Percentiles rank a stretch among this genome's conserved stretches.
These are phyloP conservation scores for Durusdinium trenchii DNA, from an alignment of 73 alveolate species.

Conservation along the genomic window DNA sequence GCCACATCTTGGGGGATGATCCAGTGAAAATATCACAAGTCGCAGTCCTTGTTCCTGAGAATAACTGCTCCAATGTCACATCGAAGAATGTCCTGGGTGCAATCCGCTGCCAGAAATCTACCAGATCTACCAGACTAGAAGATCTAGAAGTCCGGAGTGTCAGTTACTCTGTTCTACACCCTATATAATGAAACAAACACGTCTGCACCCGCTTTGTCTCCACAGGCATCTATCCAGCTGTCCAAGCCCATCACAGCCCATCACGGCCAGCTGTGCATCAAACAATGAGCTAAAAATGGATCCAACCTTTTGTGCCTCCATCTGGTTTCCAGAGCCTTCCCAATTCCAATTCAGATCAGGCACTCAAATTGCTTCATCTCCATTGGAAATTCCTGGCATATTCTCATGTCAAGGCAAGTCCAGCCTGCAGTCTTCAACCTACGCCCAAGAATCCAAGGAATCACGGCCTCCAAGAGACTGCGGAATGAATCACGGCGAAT, in stretches of 20 bases:
- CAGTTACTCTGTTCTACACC: no score
- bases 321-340: not conserved
- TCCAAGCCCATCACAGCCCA: no score
- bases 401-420: not conserved
- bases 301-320: no score
- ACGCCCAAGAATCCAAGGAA: not conserved
- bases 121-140: not conserved
- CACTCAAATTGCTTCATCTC: conserved; percentile 70
- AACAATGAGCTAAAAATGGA: no score
- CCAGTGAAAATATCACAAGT: conserved; percentile 85
- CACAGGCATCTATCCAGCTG: no score
- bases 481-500: conserved; percentile 86
- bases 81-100: conserved; percentile 61
- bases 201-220: no score
- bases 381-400: conserved; percentile 64
- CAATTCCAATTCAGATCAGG: not conserved
- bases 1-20: conserved; percentile 43
- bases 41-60: conserved; percentile 60
- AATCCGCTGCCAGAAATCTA: not conserved
- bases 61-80: conserved; percentile 52
- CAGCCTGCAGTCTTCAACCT: not conserved
- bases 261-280: no score
- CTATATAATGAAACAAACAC: no score
- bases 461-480: conserved; percentile 54
- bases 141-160: no score